Evolutionary conservation across 495 filamentous ascomycete genomes (phyloP).

Genomic region (Neurospora terricola): DNA sequence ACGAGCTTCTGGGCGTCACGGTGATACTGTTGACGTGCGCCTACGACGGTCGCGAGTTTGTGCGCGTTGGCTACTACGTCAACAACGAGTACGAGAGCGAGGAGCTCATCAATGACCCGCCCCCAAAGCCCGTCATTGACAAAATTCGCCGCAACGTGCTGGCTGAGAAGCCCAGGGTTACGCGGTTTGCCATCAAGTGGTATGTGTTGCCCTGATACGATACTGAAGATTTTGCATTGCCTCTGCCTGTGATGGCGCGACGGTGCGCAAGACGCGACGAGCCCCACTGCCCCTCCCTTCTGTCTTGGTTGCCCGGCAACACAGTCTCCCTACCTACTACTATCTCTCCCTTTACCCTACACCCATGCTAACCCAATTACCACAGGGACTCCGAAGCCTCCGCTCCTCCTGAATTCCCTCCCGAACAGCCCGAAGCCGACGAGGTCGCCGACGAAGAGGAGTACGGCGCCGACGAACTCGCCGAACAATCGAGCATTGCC

Average conservation of each 20-base stretch:
- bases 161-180: conserved; percentile 94
- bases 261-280: not conserved
- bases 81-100: conserved; percentile 97
- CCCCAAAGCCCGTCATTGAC: conserved; percentile 83
- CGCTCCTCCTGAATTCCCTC: conserved; percentile 90
- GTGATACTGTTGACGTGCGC: conserved; percentile 94
- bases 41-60: conserved; percentile 93
- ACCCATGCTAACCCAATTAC: conserved; percentile 8
- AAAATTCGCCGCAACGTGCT: conserved; percentile 84
- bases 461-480: conserved; percentile 81
- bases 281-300: not conserved
- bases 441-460: conserved; percentile 71
- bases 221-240: not conserved
- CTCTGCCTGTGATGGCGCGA: not conserved
- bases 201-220: conserved; percentile 29
- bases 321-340: not conserved
- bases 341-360: not conserved
- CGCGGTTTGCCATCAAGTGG: conserved; percentile 99
- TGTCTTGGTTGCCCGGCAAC: not conserved
- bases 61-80: conserved; percentile 97
- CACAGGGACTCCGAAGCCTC: conserved; percentile 89
- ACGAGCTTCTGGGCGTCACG: conserved; percentile 93
- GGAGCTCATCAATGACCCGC: conserved; percentile 77
- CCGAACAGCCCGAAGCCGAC: conserved; percentile 94
- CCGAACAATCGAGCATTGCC: conserved; percentile 46